Base-by-base conservation (phyloP, 805 yeast species). In the Ogataea nakhonphanomensis region DNA sequence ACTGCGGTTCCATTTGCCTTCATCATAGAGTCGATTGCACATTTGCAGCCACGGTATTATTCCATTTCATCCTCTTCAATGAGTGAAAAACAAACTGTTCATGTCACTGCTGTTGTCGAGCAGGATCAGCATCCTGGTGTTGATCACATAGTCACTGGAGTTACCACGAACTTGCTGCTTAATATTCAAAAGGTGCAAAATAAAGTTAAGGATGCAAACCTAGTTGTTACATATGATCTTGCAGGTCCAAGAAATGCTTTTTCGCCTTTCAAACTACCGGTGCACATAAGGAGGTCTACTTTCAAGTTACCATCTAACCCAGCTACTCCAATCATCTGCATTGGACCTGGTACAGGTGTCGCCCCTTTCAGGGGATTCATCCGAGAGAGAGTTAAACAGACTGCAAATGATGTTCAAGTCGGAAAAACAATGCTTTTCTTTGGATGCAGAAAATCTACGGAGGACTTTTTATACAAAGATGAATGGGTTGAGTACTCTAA, bases 261-360 rank as follows among this genome's bases (percentile, higher is more conserved):
- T 46, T 43, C 55, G 17, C 64, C 67, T n/a, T 75, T 48, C 59
- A 84, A 82, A 56, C 70, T 89, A 39, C 97, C 97, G 4, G 82
- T 93, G 30, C 96, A 90, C 61, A 84, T 93, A 33, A 86, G 98
- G 66, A 88, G 93, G 65, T 90, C 98, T 6, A 84, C 91, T 42
- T 93, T 91, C 73, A 90, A 89, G 70, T 73, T 93, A 49, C 99
- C 99, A 14, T 73, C 89, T 7, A 86, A 87, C 58, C 83, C 95
- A 24, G 64, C 76, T 3, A 78, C 81, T 24, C 97, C 98, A 12
- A 74, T 91, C 15, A 88, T 91, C 54, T 78, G 90, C 84, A 75
- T 91, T 57, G 99, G 99, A 22, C 98, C 99, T 33, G 99, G 99
- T 50, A 93, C 99, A 3, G 99, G 99, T 63, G 91, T 91, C 36